Base-by-base conservation (phyloP, 2,329 filamentous ascomycete species). In the Fusarium newnesense region DNA sequence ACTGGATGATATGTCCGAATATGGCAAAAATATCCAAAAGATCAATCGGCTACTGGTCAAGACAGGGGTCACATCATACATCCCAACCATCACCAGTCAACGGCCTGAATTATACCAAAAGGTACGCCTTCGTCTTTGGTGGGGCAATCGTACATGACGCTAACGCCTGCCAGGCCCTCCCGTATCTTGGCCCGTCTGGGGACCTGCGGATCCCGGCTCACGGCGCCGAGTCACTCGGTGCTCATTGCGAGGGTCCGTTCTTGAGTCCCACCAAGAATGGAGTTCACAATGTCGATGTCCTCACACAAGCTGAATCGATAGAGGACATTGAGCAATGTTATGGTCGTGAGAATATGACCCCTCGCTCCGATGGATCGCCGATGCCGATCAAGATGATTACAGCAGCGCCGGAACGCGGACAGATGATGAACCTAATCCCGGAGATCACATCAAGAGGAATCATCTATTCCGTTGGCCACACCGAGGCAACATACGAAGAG, bases 231-330 rank as follows among this genome's bases (percentile, higher is more conserved):
- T 96, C 94, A 1, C 88, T 98, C 19, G 95, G 95, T 36, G 95
- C 95, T 7, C 95, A 98, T 79, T 93, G 94, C 79, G 95, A 98
- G 85, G 95, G 95, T 0, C 95, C 95, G 0, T 98, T 98, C 83
- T 87, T 98, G 62, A 94, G 86, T 77, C 91, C 93, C 1, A 89
- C 90, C 52, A 96, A 96, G 80, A 97, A 97, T 78, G 95, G 95
- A 57, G 92, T 97, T 42, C 95, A 97, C 85, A 94, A 93, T 78
- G 84, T 87, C 24, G 88, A 91, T 63, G 92, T 96, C 21, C 87
- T 97, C 49, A 89, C 87, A 44, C 83, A 90, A 56, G 92, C 89
- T 16, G 82, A 89, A 44, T 89, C 86, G 32, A 88, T 95, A 65
- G 80, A 86, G 16, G 92, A 95, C 71, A 84, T 95, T 18, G 88